Evolutionary conservation across 257 asterid genomes (phyloP).

Genomic region (Nicotiana benthamiana): DNA sequence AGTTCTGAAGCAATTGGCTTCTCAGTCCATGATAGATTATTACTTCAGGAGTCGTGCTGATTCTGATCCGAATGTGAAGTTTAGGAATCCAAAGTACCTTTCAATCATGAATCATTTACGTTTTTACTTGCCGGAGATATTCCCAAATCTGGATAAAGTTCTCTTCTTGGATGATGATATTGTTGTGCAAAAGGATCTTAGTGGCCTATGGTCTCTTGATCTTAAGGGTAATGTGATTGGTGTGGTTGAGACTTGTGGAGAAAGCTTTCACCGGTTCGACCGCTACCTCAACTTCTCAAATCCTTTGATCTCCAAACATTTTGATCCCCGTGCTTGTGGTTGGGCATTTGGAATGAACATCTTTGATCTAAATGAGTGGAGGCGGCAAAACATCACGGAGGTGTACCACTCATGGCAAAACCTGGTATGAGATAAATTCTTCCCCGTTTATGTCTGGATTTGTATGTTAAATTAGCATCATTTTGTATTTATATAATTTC

Average conservation of each 20-base stretch:
- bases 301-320: slow-evolving; percentile 57
- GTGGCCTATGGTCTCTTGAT: slow-evolving; percentile 70
- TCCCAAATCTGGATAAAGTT: slow-evolving; percentile 75
- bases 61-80: slow-evolving; percentile 75
- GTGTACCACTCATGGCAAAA: slow-evolving; percentile 92
- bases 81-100: slow-evolving; percentile 88
- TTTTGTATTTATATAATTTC: neutral
- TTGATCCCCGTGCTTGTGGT: slow-evolving; percentile 84
- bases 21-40: slow-evolving; percentile 76
- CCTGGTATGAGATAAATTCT: slow-evolving; percentile 38
- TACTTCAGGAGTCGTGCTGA: slow-evolving; percentile 67
- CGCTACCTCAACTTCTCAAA: slow-evolving; percentile 91
- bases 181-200: slow-evolving; percentile 76
- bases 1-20: slow-evolving; percentile 71
- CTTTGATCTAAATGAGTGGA: slow-evolving; percentile 66
- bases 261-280: slow-evolving; percentile 87
- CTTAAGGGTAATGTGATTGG: slow-evolving; percentile 83
- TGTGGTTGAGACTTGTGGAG: slow-evolving; percentile 94
- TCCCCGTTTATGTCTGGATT: neutral
- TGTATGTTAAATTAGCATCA: neutral
- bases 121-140: slow-evolving; percentile 85
- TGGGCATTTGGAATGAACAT: slow-evolving; percentile 98
- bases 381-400: slow-evolving; percentile 69
- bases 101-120: slow-evolving; percentile 96
- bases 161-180: slow-evolving; percentile 89